phyloP scores from a whole-genome alignment of 2,329 filamentous ascomycete genomes.

The Podosphaera aphanis region DNA sequence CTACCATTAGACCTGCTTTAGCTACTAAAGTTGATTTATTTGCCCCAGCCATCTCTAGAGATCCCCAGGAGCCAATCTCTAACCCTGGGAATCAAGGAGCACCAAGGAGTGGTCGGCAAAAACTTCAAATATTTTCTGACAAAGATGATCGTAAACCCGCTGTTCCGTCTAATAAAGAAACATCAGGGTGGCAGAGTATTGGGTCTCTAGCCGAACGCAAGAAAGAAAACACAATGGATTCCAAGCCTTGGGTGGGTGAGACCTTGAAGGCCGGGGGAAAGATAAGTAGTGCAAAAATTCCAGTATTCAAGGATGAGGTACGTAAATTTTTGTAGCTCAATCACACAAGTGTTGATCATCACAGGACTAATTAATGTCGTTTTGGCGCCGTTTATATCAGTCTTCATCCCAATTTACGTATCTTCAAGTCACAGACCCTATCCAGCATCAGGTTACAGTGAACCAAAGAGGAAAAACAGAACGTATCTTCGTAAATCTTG shows the following conservation, averaged over 20 bases:
- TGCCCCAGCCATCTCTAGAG: conserved; percentile 26
- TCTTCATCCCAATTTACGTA: conserved; percentile 26
- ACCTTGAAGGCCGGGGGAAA: conserved; percentile 72
- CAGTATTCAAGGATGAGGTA: conserved; percentile 91
- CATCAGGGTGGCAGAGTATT: conserved; percentile 79
- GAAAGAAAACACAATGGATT: conserved; percentile 77
- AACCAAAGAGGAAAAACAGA: conserved; percentile 70
- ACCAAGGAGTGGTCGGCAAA: conserved; percentile 48
- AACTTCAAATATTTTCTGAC: conserved; percentile 83
- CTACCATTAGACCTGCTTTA: conserved; percentile 58
- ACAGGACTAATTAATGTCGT: conserved; percentile 75
- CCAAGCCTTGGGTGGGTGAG: conserved; percentile 80
- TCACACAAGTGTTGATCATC: conserved; percentile 56
- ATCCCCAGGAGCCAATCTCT: conserved; percentile 41
- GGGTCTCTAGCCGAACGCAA: conserved; percentile 67
- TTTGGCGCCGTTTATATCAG: conserved; percentile 34
- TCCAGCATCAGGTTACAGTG: conserved; percentile 52
- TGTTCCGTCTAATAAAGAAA: conserved; percentile 26
- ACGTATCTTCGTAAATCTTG: conserved; percentile 67
- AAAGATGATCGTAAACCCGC: conserved; percentile 35
- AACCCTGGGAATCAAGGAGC: conserved; percentile 24
- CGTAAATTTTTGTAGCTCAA: conserved; percentile 23
- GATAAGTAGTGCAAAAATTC: conserved; percentile 61
- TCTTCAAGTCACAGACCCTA: conserved; percentile 43
- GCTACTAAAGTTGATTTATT: conserved; percentile 76